Evolutionary conservation across 306 rosid genomes (phyloP).

Genomic region (Datisca glomerata): DNA sequence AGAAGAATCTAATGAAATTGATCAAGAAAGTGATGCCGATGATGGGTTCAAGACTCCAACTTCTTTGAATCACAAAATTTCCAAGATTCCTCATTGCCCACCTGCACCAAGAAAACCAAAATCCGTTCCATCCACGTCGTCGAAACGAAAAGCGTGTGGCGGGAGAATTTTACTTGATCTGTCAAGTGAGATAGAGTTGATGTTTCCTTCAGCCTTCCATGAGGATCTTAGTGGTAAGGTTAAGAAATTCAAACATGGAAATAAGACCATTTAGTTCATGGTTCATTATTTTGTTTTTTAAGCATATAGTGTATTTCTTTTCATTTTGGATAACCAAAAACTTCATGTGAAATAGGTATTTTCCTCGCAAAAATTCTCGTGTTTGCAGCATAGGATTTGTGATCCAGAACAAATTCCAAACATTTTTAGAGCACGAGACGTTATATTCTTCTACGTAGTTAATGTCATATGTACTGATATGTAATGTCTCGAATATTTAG

Average conservation of each 20-base stretch:
- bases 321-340: too few relatives aligned
- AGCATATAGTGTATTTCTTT: too few relatives aligned
- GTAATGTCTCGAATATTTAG: too few relatives aligned
- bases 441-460: too few relatives aligned
- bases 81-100: slow-evolving; percentile 25
- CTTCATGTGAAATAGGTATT: too few relatives aligned
- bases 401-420: too few relatives aligned
- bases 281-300: too few relatives aligned
- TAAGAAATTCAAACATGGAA: slow-evolving; percentile 23
- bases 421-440: too few relatives aligned
- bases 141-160: slow-evolving; percentile 21
- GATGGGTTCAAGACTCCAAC: slow-evolving; percentile 65
- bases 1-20: background rate
- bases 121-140: slow-evolving; percentile 10
- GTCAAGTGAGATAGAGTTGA: slow-evolving; percentile 23
- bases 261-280: too few relatives aligned
- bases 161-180: slow-evolving; percentile 18
- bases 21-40: background rate
- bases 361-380: too few relatives aligned
- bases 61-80: slow-evolving; percentile 24
- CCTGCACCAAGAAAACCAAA: slow-evolving; percentile 57
- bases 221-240: slow-evolving; percentile 25
- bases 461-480: too few relatives aligned
- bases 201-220: slow-evolving; percentile 24
- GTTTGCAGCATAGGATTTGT: too few relatives aligned